phyloP scores from a whole-genome alignment of 371 early-diverging fungal species.

The Gilbertella persicaria region DNA sequence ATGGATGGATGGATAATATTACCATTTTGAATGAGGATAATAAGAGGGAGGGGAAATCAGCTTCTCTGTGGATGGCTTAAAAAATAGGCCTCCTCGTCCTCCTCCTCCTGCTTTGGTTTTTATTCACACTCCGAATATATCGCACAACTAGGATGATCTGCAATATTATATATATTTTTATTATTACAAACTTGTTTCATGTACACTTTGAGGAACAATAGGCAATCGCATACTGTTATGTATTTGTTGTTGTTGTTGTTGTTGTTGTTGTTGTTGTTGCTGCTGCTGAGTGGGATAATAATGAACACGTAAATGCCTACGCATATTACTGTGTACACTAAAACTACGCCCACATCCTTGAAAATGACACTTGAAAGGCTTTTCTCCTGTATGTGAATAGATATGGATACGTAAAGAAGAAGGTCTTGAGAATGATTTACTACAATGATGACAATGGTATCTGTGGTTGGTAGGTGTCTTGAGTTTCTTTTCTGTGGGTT shows the following conservation, averaged over 20 bases:
- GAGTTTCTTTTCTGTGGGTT: not conserved
- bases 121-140: no score
- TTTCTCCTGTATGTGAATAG: constrained; percentile 76
- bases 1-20: constrained; percentile 18
- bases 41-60: no score
- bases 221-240: constrained; percentile 22
- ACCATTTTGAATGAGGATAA: no score
- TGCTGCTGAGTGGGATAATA: constrained; percentile 18
- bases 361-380: constrained; percentile 65
- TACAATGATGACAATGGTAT: constrained; percentile 31
- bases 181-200: no score
- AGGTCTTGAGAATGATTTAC: constrained; percentile 33
- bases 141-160: no score
- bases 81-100: no score
- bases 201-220: constrained; percentile 19
- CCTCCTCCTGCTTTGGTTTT: no score
- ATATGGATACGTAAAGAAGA: constrained; percentile 65
- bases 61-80: no score
- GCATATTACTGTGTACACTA: constrained; percentile 77
- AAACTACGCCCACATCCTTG: constrained; percentile 69
- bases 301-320: constrained; percentile 64
- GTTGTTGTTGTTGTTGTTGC: constrained; percentile 2
- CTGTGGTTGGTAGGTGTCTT: not conserved
- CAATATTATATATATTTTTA: no score
- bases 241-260: not conserved